phyloP scores from a whole-genome alignment of 345 rosid genomes.

The Brassica juncea region DNA sequence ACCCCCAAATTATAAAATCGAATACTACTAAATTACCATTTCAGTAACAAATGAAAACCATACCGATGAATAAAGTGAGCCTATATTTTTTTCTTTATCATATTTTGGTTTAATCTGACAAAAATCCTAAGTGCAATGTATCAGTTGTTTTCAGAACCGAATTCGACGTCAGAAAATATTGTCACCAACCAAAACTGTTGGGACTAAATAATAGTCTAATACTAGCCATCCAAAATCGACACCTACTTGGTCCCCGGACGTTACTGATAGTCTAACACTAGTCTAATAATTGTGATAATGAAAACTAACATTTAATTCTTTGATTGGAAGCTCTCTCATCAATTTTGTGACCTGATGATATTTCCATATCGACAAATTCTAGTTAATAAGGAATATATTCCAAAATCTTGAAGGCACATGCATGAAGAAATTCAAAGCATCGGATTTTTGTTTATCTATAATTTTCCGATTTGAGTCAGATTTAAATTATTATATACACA shows the following conservation, averaged over 20 bases:
- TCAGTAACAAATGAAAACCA: neutral
- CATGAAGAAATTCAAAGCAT: constrained; percentile 18
- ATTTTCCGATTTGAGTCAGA: constrained; percentile 3
- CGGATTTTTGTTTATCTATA: constrained; percentile 20
- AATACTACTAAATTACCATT: constrained; percentile 6
- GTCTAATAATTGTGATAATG: neutral
- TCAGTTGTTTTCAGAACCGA: neutral
- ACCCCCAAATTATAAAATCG: constrained; percentile 3
- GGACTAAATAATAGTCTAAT: constrained; percentile 9
- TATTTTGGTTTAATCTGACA: neutral
- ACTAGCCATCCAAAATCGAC: constrained; percentile 29
- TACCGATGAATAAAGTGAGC: neutral
- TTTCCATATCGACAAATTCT: neutral
- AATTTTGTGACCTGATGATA: neutral
- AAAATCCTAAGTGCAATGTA: neutral
- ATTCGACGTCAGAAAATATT: constrained; percentile 1
- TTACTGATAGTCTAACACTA: neutral
- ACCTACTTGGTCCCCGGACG: constrained; percentile 8
- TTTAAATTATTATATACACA: constrained; percentile 5
- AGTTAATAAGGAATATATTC: neutral
- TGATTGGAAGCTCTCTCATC: neutral
- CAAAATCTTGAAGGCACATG: constrained; percentile 26
- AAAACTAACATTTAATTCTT: constrained; percentile 9
- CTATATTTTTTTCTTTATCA: neutral
- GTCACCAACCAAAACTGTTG: constrained; percentile 30